A percentile compares a stretch with the other conserved stretches of the same genome.
These are phyloP conservation scores for Centrapalus pauciflorus DNA, from an alignment of 129 eudicot genomes.

Conservation along the genomic window DNA sequence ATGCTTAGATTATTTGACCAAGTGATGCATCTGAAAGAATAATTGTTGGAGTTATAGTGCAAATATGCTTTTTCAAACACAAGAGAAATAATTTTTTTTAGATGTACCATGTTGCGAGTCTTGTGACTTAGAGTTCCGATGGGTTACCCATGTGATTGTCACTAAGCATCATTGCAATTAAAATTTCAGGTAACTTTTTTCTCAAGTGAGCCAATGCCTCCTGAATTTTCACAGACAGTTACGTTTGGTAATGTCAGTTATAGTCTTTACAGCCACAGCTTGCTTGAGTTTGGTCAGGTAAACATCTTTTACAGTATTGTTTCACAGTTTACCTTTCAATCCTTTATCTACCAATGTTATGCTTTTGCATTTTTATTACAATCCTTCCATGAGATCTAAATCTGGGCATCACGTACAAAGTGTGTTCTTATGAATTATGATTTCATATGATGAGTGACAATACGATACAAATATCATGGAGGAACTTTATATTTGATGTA, in stretches of 20 bases:
- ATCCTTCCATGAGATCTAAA: not conserved
- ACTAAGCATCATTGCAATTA: not conserved
- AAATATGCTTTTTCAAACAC: not conserved
- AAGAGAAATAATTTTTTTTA: not conserved
- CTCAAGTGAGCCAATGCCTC: conserved; percentile 69
- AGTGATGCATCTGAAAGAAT: not conserved
- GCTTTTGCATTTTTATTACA: not conserved
- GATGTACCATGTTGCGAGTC: not conserved
- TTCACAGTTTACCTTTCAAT: not conserved
- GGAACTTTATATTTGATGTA: not conserved
- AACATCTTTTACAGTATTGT: conserved; percentile 1
- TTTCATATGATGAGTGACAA: not conserved
- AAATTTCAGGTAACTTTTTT: conserved; percentile 78
- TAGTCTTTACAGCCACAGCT: conserved; percentile 91
- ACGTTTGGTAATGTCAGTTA: conserved; percentile 70
- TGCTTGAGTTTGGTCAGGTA: conserved; percentile 98
- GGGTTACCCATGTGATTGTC: conserved; percentile 9
- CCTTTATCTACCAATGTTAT: not conserved
- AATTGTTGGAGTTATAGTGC: not conserved
- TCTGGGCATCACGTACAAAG: not conserved
- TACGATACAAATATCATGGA: not conserved
- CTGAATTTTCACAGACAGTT: conserved; percentile 62
- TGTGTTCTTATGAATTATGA: not conserved
- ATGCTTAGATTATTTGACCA: not conserved
- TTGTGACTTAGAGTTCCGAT: conserved; percentile 11